These are phyloP conservation scores for Begonia peltatifolia DNA, from an alignment of 306 rosid genomes.

Conservation along the genomic window DNA sequence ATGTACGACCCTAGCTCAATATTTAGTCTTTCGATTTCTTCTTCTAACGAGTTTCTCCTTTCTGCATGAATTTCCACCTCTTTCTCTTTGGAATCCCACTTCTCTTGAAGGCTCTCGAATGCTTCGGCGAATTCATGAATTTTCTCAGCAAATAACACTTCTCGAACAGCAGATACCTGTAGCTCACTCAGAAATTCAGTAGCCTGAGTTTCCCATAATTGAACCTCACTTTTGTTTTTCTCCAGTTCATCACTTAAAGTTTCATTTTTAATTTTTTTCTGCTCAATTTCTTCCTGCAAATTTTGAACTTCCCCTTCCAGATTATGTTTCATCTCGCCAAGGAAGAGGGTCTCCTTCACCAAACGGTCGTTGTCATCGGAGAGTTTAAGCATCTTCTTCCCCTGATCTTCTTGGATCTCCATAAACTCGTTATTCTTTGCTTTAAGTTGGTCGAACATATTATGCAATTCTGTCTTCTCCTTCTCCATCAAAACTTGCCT, in stretches of 20 bases:
- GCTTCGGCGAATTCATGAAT: constrained; percentile 30
- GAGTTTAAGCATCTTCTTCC: constrained; percentile 22
- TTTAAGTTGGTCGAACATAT: constrained; percentile 26
- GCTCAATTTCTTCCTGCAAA: constrained; percentile 31
- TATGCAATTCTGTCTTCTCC: constrained; percentile 37
- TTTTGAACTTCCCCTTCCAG: constrained; percentile 29
- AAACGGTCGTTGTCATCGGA: constrained; percentile 31
- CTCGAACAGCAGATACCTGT: constrained; percentile 3
- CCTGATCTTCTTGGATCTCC: constrained; percentile 26
- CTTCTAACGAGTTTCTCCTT: constrained; percentile 36
- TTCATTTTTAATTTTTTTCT: constrained; percentile 2
- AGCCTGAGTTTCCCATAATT: constrained; percentile 56
- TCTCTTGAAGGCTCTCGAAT: constrained; percentile 32
- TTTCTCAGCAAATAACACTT: constrained; percentile 9
- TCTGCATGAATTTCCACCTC: constrained; percentile 49
- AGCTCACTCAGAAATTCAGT: constrained; percentile 24
- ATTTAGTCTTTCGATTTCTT: constrained; percentile 36
- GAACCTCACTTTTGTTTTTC: constrained; percentile 22
- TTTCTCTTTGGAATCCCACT: constrained; percentile 25
- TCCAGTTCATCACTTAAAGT: constrained; percentile 2
- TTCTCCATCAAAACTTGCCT: constrained; percentile 12
- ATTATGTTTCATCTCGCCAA: constrained; percentile 29
- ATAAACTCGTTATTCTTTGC: constrained; percentile 23
- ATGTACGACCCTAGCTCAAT: constrained; percentile 43
- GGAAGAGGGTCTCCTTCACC: constrained; percentile 21